These are phyloP conservation scores for Xylaria polymorpha DNA, from an alignment of 2,329 filamentous ascomycete genomes.

Conservation along the genomic window DNA sequence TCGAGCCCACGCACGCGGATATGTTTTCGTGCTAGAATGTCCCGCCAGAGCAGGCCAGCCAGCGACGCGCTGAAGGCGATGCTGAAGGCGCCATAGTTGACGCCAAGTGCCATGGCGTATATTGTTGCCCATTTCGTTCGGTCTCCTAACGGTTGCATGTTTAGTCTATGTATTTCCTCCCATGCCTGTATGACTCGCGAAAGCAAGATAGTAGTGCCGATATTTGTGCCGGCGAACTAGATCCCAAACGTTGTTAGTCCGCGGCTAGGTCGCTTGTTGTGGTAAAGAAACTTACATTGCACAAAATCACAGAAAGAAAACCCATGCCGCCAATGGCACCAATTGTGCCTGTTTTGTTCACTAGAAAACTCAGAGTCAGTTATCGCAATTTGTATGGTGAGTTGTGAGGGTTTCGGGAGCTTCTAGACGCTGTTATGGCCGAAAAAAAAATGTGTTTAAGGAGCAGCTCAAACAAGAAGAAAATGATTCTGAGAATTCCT, in stretches of 20 bases:
- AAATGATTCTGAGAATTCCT: no score
- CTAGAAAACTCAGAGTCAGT: constrained; percentile 43
- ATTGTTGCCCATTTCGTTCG: constrained; percentile 79
- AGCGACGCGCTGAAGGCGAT: constrained; percentile 77
- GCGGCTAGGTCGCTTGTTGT: not conserved
- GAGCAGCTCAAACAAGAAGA: no score
- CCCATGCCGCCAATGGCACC: constrained; percentile 79
- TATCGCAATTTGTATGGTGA: no score
- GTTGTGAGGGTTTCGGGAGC: no score
- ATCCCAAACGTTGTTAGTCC: not conserved
- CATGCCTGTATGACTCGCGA: constrained; percentile 77
- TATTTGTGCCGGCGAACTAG: constrained; percentile 81
- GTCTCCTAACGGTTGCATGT: constrained; percentile 64
- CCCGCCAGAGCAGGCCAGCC: constrained; percentile 77
- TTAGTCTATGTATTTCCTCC: constrained; percentile 66
- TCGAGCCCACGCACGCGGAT: constrained; percentile 72
- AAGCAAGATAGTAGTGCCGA: constrained; percentile 79
- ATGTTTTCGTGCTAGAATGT: constrained; percentile 75
- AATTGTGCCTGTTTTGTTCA: constrained; percentile 73
- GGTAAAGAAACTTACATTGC: constrained; percentile 68
- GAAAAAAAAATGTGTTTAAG: no score
- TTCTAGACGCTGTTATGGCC: no score
- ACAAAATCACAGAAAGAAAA: constrained; percentile 75
- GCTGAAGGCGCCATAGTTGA: constrained; percentile 81
- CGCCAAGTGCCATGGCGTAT: constrained; percentile 78